Percentiles rank a stretch among this genome's conserved stretches.
Conservation (phyloP, 305 asterid species). For the Fraxinus dipetala region DNA sequence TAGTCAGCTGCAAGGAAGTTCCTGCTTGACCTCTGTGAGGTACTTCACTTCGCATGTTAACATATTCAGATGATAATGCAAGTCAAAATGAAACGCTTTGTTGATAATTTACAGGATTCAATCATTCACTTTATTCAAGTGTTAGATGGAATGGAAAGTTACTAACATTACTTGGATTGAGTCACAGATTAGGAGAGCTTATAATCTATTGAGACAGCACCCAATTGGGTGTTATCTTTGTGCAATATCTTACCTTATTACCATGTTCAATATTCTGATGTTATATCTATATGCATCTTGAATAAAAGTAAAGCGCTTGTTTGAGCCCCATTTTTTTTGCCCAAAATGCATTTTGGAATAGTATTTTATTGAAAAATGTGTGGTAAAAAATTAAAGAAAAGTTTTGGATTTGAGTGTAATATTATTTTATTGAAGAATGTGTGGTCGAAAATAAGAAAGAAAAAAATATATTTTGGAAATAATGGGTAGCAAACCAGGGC, state of each 20-base stretch:
- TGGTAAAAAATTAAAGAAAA: no score
- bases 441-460: not conserved
- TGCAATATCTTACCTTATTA: not conserved
- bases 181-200: not conserved
- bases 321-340: no score
- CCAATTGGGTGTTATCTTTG: slow-evolving; percentile 1
- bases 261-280: slow-evolving; percentile 7
- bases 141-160: slow-evolving; percentile 13
- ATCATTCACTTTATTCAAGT: not conserved
- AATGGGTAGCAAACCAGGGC: no score
- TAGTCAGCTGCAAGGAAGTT: slow-evolving; percentile 49
- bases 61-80: slow-evolving; percentile 15
- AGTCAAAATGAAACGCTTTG: not conserved
- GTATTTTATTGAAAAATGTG: no score
- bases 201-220: slow-evolving; percentile 12
- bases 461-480: not conserved
- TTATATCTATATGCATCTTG: not conserved
- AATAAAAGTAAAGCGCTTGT: no score
- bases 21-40: slow-evolving; percentile 80
- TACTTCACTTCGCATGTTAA: slow-evolving; percentile 23
- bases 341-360: no score
- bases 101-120: not conserved
- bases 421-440: no score
- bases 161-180: slow-evolving; percentile 9
- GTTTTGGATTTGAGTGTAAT: no score